phyloP scores from a whole-genome alignment of 2,329 filamentous ascomycete species.

The Metarhizium robertsii region DNA sequence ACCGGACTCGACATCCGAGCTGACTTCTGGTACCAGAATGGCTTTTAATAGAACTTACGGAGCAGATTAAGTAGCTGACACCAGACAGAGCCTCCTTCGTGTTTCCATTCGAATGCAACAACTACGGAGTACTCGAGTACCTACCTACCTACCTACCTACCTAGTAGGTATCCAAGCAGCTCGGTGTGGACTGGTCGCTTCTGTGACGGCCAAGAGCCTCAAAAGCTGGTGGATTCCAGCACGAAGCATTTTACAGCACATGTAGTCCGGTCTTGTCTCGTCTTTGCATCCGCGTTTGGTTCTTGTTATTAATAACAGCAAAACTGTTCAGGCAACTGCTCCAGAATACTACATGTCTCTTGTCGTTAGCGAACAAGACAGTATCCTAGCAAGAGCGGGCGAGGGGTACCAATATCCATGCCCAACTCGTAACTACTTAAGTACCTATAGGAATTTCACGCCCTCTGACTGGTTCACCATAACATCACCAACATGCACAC shows the following conservation, averaged over 20 bases:
- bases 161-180: background rate
- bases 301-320: background rate
- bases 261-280: background rate
- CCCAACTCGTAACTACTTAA: background rate
- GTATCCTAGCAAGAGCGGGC: background rate
- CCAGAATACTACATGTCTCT: background rate
- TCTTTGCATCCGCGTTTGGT: too few relatives aligned
- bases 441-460: background rate
- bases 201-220: background rate
- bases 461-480: background rate
- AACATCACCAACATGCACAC: slow-evolving; percentile 1
- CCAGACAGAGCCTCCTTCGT: background rate
- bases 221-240: background rate
- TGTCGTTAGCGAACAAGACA: background rate
- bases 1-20: background rate
- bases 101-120: background rate
- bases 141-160: too few relatives aligned
- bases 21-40: background rate
- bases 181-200: background rate
- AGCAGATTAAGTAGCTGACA: background rate
- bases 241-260: background rate
- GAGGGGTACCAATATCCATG: background rate
- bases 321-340: background rate
- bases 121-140: too few relatives aligned
- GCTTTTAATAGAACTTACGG: too few relatives aligned